Percentiles rank a stretch among this genome's conserved stretches.
These are phyloP conservation scores for Stromatinia cepivora DNA, from an alignment of 2,329 filamentous ascomycete genomes.

Conservation along the genomic window DNA sequence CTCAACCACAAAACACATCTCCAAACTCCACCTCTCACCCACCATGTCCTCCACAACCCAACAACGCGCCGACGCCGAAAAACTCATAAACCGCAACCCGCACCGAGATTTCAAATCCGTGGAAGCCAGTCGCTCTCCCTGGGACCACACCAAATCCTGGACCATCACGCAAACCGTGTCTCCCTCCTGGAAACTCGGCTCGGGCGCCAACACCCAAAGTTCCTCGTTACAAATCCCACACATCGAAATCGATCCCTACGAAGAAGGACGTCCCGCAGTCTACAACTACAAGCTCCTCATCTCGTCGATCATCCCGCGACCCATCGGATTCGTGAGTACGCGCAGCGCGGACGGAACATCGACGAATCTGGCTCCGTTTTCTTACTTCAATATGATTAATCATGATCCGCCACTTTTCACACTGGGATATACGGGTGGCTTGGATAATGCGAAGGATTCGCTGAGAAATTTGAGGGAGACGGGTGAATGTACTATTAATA, in stretches of 20 bases:
- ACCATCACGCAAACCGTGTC: constrained; percentile 62
- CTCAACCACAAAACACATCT: constrained; percentile 22
- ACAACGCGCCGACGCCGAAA: constrained; percentile 36
- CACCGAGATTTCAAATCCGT: constrained; percentile 75
- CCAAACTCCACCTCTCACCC: neutral
- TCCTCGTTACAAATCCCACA: constrained; percentile 56
- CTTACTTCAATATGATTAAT: constrained; percentile 79
- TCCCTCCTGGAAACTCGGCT: constrained; percentile 65
- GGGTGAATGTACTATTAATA: constrained; percentile 80
- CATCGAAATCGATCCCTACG: constrained; percentile 79
- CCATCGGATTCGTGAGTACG: constrained; percentile 67
- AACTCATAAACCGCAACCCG: constrained; percentile 57
- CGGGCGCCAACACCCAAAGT: constrained; percentile 59
- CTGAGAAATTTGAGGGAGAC: constrained; percentile 71
- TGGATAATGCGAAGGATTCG: constrained; percentile 70
- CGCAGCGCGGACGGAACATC: constrained; percentile 57
- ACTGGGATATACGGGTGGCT: constrained; percentile 51
- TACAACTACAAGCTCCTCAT: constrained; percentile 95
- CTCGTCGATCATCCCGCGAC: constrained; percentile 76
- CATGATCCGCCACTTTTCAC: constrained; percentile 86
- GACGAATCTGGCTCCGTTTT: constrained; percentile 83
- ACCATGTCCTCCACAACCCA: constrained; percentile 28
- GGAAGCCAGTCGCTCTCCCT: constrained; percentile 65
- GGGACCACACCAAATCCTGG: constrained; percentile 51
- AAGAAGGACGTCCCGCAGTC: constrained; percentile 61